These are phyloP conservation scores for Monosporozyma yasuniensis DNA, from an alignment of 805 yeast genomes.

Conservation along the genomic window DNA sequence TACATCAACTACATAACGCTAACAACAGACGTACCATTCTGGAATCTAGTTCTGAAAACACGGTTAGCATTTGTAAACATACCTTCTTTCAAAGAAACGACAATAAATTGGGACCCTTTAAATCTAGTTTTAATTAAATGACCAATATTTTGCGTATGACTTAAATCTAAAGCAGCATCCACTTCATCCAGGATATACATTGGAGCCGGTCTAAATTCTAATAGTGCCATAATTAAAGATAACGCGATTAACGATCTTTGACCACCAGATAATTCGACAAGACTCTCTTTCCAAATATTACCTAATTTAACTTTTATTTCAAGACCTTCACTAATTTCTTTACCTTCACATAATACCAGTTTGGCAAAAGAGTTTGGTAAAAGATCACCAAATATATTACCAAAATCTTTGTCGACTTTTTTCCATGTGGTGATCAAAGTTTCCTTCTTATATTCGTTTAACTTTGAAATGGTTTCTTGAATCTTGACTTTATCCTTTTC, in stretches of 20 bases:
- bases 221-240: conserved; percentile 80
- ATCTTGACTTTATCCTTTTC: conserved; percentile 85
- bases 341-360: conserved; percentile 70
- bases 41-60: conserved; percentile 86
- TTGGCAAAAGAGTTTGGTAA: conserved; percentile 87
- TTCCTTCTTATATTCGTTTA: conserved; percentile 77
- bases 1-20: conserved; percentile 46
- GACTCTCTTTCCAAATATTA: conserved; percentile 88
- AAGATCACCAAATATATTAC: conserved; percentile 77
- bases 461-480: conserved; percentile 72
- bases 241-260: conserved; percentile 91
- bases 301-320: conserved; percentile 88
- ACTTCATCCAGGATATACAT: conserved; percentile 97
- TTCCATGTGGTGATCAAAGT: conserved; percentile 79
- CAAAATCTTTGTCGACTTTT: conserved; percentile 83
- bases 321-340: conserved; percentile 80
- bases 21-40: conserved; percentile 93
- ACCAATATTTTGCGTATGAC: conserved; percentile 97
- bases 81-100: conserved; percentile 94
- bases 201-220: conserved; percentile 96
- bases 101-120: conserved; percentile 92
- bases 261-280: conserved; percentile 94
- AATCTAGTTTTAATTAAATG: conserved; percentile 90
- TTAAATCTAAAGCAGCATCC: conserved; percentile 94
- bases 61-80: conserved; percentile 97